A percentile compares a stretch with the other conserved stretches of the same genome.
Conservation (phyloP, 306 rosid genomes). For the Hippophae tibetana region DNA sequence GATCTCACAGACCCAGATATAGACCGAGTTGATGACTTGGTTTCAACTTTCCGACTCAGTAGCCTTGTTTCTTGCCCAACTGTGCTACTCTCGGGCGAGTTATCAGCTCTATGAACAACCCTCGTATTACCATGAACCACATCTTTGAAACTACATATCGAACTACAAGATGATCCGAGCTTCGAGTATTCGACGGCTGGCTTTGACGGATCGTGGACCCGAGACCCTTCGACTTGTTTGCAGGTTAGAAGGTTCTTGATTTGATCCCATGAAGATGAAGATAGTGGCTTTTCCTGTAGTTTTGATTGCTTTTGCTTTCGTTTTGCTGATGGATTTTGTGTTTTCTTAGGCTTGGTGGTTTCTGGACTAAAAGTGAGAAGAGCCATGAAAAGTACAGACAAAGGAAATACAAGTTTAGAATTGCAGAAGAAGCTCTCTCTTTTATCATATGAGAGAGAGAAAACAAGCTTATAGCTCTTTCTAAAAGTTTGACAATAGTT, state of each 20-base stretch:
- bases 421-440: slow-evolving; percentile 13
- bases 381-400: slow-evolving; percentile 38
- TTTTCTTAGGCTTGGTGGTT: slow-evolving; percentile 30
- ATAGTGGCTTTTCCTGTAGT: slow-evolving; percentile 25
- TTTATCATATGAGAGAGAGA: slow-evolving; percentile 6
- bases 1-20: slow-evolving; percentile 38
- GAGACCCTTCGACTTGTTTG: slow-evolving; percentile 71
- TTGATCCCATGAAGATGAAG: slow-evolving; percentile 74
- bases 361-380: slow-evolving; percentile 44
- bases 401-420: slow-evolving; percentile 1
- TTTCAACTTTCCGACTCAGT: slow-evolving; percentile 37
- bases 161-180: slow-evolving; percentile 81
- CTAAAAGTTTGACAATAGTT: slow-evolving; percentile 2
- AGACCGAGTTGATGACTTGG: slow-evolving; percentile 27
- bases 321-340: slow-evolving; percentile 8
- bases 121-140: slow-evolving; percentile 77
- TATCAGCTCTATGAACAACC: slow-evolving; percentile 71
- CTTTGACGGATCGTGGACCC: slow-evolving; percentile 68
- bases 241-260: slow-evolving; percentile 76
- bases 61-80: slow-evolving; percentile 66
- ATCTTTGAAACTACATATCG: slow-evolving; percentile 84
- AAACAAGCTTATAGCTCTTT: background rate
- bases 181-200: slow-evolving; percentile 37
- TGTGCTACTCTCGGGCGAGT: slow-evolving; percentile 85
- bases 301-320: slow-evolving; percentile 27